These are phyloP conservation scores for Neoboletus brunneissimus DNA, from an alignment of 768 basidiomycete species.

Conservation along the genomic window DNA sequence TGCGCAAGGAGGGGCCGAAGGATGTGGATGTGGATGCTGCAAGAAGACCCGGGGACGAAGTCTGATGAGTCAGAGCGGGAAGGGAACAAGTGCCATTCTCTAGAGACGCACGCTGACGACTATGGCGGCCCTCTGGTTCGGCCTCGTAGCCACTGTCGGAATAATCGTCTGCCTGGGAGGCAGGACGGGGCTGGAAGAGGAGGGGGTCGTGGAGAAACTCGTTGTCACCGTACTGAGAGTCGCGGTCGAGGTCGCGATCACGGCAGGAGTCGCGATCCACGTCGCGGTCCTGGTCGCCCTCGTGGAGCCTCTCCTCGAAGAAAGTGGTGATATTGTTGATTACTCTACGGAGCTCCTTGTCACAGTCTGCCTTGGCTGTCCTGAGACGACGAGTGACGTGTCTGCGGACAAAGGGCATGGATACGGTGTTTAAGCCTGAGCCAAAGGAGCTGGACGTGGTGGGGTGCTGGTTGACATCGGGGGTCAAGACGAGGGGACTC, in stretches of 20 bases:
- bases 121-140: conserved; percentile 59
- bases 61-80: conserved; percentile 50
- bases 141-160: conserved; percentile 84
- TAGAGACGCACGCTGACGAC: conserved; percentile 73
- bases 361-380: conserved; percentile 93
- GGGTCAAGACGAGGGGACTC: conserved; percentile 78
- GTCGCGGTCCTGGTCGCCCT: conserved; percentile 65
- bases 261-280: conserved; percentile 55
- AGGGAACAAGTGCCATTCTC: conserved; percentile 39
- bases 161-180: conserved; percentile 65
- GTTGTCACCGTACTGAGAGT: conserved; percentile 53
- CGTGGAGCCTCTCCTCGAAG: conserved; percentile 87
- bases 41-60: conserved; percentile 54
- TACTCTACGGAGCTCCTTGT: conserved; percentile 92
- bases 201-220: conserved; percentile 63
- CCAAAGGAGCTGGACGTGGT: conserved; percentile 28
- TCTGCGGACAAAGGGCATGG: conserved; percentile 89
- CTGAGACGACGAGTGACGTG: conserved; percentile 92
- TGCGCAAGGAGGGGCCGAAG: conserved; percentile 65
- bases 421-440: conserved; percentile 71
- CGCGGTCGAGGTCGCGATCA: conserved; percentile 52
- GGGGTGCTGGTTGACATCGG: conserved; percentile 44
- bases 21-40: conserved; percentile 62
- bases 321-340: conserved; percentile 92
- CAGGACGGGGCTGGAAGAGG: conserved; percentile 52